phyloP scores from a whole-genome alignment of 352 stramenopile species.

The Phytophthora sojae region DNA sequence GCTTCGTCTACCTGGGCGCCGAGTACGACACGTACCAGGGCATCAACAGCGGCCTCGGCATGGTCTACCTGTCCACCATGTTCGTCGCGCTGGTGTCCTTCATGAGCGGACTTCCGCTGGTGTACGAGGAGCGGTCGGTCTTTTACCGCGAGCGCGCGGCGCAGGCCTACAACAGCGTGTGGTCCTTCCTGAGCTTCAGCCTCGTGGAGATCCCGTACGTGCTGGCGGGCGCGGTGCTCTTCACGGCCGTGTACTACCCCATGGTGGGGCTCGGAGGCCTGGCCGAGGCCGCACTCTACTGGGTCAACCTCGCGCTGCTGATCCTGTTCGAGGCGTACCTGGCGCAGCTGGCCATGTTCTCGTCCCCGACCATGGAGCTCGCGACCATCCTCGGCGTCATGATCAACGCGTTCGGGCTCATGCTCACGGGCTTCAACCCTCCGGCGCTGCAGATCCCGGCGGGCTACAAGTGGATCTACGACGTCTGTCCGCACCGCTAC shows the following conservation, averaged over 20 bases:
- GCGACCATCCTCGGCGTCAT: conserved; percentile 31
- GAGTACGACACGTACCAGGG: conserved; percentile 23
- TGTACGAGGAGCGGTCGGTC: neutral
- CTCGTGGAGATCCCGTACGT: conserved; percentile 13
- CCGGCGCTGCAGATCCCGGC: conserved; percentile 35
- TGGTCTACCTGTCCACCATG: conserved; percentile 4
- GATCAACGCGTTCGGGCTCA: conserved; percentile 36
- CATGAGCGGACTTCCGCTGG: conserved; percentile 1
- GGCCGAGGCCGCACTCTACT: conserved; percentile 30
- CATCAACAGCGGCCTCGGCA: conserved; percentile 39
- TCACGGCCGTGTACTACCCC: conserved; percentile 21
- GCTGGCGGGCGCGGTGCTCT: neutral
- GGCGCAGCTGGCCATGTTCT: conserved; percentile 35
- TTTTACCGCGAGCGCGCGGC: conserved; percentile 3
- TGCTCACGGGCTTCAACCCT: conserved; percentile 53
- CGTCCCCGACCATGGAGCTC: conserved; percentile 31
- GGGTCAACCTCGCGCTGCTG: conserved; percentile 31
- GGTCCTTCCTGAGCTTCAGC: conserved; percentile 7
- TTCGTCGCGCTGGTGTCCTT: neutral
- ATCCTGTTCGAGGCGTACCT: conserved; percentile 40
- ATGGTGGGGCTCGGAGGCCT: conserved; percentile 52
- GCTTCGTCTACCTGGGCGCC: conserved; percentile 31
- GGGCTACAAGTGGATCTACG: conserved; percentile 50
- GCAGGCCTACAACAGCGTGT: conserved; percentile 7
- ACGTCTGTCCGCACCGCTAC: conserved; percentile 39